phyloP scores from a whole-genome alignment of 495 filamentous ascomycete species.

The Aspergillus campestris region DNA sequence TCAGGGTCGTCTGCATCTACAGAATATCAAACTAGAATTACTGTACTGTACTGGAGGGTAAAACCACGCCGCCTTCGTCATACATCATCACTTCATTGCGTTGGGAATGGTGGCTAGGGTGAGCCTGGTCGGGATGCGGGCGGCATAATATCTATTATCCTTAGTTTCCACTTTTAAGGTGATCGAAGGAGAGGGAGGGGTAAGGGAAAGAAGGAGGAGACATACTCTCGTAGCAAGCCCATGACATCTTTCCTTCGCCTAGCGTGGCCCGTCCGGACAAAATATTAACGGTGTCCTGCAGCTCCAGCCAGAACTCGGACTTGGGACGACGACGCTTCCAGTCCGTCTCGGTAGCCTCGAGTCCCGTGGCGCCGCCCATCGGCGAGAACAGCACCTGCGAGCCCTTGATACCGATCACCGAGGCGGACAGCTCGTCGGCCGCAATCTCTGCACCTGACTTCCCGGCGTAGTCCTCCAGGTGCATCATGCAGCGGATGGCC shows the following conservation, averaged over 20 bases:
- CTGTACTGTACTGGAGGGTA: no score
- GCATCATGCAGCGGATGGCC: conserved; percentile 83
- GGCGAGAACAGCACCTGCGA: conserved; percentile 79
- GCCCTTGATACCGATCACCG: conserved; percentile 88
- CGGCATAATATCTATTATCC: no score
- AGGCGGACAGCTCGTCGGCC: conserved; percentile 57
- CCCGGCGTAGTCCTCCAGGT: conserved; percentile 69
- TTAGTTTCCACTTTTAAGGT: no score
- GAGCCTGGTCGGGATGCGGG: no score
- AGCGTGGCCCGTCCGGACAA: conserved; percentile 59
- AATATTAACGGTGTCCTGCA: conserved; percentile 77
- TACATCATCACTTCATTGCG: no score
- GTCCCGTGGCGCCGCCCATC: conserved; percentile 52
- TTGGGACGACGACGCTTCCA: conserved; percentile 84
- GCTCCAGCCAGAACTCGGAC: conserved; percentile 72
- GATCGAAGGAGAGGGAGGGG: no score
- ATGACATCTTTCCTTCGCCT: conserved; percentile 10
- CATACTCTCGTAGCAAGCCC: conserved; percentile 28
- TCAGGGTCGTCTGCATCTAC: no score
- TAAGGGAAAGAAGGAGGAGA: no score
- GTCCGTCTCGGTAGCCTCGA: conserved; percentile 82
- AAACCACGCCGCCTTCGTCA: no score
- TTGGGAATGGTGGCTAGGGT: no score
- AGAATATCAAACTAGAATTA: no score
- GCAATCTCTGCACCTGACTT: conserved; percentile 59